Conservation (phyloP, 78 protist genomes). For the Emiliania huxleyi region DNA sequence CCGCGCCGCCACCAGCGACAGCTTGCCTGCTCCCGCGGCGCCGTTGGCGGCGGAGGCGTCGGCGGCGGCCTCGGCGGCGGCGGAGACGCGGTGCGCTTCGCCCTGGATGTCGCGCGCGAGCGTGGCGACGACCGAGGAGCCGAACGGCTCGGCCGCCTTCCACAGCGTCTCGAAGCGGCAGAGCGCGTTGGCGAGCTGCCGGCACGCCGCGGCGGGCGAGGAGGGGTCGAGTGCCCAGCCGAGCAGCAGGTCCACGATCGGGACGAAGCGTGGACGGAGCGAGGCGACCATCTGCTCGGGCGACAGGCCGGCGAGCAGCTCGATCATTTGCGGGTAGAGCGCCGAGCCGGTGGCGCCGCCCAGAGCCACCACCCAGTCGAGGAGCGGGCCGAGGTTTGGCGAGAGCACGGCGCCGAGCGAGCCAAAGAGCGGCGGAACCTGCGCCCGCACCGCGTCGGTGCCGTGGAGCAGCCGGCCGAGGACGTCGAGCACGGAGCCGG, state of each 20-base stretch:
- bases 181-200: background rate
- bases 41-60: background rate
- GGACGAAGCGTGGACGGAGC: background rate
- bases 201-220: background rate
- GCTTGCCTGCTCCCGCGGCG: background rate
- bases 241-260: background rate
- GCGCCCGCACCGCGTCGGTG: background rate
- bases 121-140: background rate
- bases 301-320: background rate
- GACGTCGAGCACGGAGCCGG: no score
- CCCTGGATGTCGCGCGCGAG: background rate
- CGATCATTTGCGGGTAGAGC: background rate
- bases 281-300: background rate
- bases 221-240: background rate
- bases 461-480: no score
- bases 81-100: background rate
- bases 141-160: background rate
- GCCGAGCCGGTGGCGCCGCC: background rate
- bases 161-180: background rate
- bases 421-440: background rate
- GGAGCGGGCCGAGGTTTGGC: background rate
- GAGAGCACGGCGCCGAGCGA: background rate
- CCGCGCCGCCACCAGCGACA: background rate
- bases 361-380: background rate
- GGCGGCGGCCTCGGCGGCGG: background rate